A percentile compares a stretch with the other conserved stretches of the same genome.
Evolutionary conservation across 2,329 filamentous ascomycete genomes (phyloP).

Genomic region (Pseudogymnoascus sp.): DNA sequence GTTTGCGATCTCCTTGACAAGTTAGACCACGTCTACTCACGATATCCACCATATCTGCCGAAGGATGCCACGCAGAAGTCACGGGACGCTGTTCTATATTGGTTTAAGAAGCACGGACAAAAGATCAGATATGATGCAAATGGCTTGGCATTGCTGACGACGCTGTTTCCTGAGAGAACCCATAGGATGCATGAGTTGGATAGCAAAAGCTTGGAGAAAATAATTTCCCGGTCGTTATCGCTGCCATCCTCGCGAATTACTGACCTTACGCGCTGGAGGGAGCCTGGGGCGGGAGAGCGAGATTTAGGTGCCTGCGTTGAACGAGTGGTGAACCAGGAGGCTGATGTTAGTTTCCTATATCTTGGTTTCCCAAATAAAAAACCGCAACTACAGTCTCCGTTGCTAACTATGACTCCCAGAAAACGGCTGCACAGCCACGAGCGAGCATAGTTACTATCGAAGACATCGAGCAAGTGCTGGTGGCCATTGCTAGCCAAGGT

Average conservation of each 20-base stretch:
- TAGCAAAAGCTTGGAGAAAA: slow-evolving; percentile 47
- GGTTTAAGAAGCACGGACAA: slow-evolving; percentile 60
- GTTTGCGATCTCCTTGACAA: slow-evolving; percentile 67
- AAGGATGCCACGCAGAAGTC: slow-evolving; percentile 40
- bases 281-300: slow-evolving; percentile 41
- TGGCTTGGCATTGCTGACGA: slow-evolving; percentile 60
- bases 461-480: slow-evolving; percentile 60
- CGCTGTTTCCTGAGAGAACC: slow-evolving; percentile 66
- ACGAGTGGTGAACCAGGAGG: slow-evolving; percentile 53
- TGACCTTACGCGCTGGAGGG: slow-evolving; percentile 56
- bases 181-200: slow-evolving; percentile 73
- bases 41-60: slow-evolving; percentile 33
- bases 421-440: slow-evolving; percentile 8
- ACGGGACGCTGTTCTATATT: slow-evolving; percentile 49
- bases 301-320: slow-evolving; percentile 70
- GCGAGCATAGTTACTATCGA: slow-evolving; percentile 52
- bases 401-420: slow-evolving; percentile 2
- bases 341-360: slow-evolving; percentile 26
- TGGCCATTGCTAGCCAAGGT: slow-evolving; percentile 58
- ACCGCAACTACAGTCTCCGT: background rate
- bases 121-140: slow-evolving; percentile 50
- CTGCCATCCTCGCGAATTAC: slow-evolving; percentile 53
- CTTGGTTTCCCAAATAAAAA: too few relatives aligned
- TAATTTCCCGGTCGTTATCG: slow-evolving; percentile 59
- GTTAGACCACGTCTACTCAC: slow-evolving; percentile 44